Evolutionary conservation across 345 rosid species (phyloP), one percentile per base, ranked within the genome.

Genomic region (Eucalyptus curtisii): DNA sequence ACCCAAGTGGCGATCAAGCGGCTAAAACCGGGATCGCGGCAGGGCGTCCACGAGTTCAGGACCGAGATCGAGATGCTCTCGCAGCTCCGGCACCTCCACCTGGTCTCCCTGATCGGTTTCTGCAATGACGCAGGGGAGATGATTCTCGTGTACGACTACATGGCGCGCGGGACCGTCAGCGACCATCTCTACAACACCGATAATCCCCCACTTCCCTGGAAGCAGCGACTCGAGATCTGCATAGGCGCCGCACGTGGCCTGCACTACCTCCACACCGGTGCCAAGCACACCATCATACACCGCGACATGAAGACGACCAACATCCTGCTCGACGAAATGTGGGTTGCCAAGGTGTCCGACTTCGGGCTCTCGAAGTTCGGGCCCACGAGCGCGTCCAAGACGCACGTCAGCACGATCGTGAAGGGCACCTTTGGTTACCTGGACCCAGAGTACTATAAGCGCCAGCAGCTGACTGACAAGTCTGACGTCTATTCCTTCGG

Each of bases 401-500:
- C 95, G 33, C 92, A 95, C 1, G 95, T 93, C 86, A 76, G 82
- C 30, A 76, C 82, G 82, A 5, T 20, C 82, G 82, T 76, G 82
- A 76, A 76, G 82, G 82, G 82, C 24, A 92, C 95, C 61, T 1
- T 93, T 8, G 94, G 97, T 5, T 95, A 95, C 66, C 86, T 95
- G 71, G 98, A 96, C 80, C 98, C 97, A 3, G 96, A 96, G 85
- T 94, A 94, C 71, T 93, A 87, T 45, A 94, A 96, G 27, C 93
- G 90, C 55, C 95, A 93, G 82, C 89, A 89, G 44, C 87, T 96
- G 13, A 94, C 97, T 1, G 95, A 94, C 11, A 96, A 96, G 91
- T 95, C 96, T 0, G 98, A 96, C 88, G 96, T 94, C 45, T 96
- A 94, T 87, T 96, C 96, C 5, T 96, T 95, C 30, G 96, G 96